Evolutionary conservation across 768 basidiomycete species (phyloP).

Genomic region (Trametes maxima): DNA sequence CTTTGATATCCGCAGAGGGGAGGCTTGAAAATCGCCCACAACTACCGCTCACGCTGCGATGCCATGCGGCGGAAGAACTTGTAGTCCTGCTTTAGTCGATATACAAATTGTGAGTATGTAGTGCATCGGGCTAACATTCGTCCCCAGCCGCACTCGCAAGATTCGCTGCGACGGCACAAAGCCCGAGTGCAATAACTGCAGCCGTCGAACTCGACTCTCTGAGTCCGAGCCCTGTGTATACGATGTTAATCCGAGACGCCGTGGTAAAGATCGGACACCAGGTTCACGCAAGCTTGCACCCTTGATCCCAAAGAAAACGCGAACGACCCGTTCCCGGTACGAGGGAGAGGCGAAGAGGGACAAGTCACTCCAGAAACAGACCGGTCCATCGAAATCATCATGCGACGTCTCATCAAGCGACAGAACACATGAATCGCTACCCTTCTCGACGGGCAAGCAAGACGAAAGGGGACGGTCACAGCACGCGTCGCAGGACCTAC

Average conservation of each 20-base stretch:
- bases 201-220: conserved; percentile 40
- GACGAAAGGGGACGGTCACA: too few relatives aligned
- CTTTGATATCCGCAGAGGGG: too few relatives aligned
- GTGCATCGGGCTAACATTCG: conserved; percentile 11
- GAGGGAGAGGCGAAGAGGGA: conserved; percentile 14
- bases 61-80: too few relatives aligned
- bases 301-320: conserved; percentile 34
- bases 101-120: too few relatives aligned
- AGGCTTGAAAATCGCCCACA: too few relatives aligned
- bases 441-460: too few relatives aligned
- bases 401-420: neutral
- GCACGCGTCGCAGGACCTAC: neutral
- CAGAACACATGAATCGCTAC: conserved; percentile 19
- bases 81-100: too few relatives aligned
- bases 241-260: conserved; percentile 70
- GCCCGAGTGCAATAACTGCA: conserved; percentile 74
- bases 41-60: too few relatives aligned
- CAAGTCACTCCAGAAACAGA: neutral
- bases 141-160: conserved; percentile 68
- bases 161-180: conserved; percentile 82
- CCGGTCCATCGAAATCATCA: neutral
- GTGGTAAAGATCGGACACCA: conserved; percentile 78
- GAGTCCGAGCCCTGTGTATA: conserved; percentile 56
- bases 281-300: conserved; percentile 63
- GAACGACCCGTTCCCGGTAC: conserved; percentile 27